Evolutionary conservation across 1,284 basidiomycete genomes (phyloP).

Genomic region (Earliella scabrosa): DNA sequence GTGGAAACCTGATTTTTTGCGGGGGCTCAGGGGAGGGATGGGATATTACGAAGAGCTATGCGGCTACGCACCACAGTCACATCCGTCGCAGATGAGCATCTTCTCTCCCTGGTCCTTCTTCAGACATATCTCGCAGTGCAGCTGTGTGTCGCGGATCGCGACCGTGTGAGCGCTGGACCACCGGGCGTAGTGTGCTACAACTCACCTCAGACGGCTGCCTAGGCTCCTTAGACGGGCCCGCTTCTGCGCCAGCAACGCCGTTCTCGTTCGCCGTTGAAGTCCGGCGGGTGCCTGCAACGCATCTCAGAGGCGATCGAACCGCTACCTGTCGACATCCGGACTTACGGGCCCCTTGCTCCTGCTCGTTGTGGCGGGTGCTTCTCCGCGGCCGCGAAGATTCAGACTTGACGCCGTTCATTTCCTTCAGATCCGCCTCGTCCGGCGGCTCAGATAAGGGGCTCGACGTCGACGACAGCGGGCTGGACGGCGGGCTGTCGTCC

Average conservation of each 20-base stretch:
- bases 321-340: neutral
- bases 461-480: conserved; percentile 72
- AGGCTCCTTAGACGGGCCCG: conserved; percentile 12
- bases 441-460: conserved; percentile 81
- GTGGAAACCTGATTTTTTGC: conserved; percentile 81
- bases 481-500: conserved; percentile 61
- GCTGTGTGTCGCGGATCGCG: conserved; percentile 34
- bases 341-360: conserved; percentile 30
- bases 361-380: conserved; percentile 29
- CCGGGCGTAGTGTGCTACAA: neutral
- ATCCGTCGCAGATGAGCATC: conserved; percentile 97
- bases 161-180: neutral
- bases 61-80: conserved; percentile 81
- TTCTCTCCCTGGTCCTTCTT: conserved; percentile 86
- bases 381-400: conserved; percentile 27
- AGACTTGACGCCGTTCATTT: conserved; percentile 33
- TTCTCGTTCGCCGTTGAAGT: conserved; percentile 20
- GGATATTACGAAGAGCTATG: neutral
- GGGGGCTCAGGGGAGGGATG: conserved; percentile 1
- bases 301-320: neutral
- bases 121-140: conserved; percentile 90
- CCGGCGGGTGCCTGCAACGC: conserved; percentile 18
- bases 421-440: conserved; percentile 69
- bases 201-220: conserved; percentile 30
- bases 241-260: conserved; percentile 1